These are phyloP conservation scores for Cystobasidium slooffiae DNA, from an alignment of 1,284 basidiomycete genomes.

Conservation along the genomic window DNA sequence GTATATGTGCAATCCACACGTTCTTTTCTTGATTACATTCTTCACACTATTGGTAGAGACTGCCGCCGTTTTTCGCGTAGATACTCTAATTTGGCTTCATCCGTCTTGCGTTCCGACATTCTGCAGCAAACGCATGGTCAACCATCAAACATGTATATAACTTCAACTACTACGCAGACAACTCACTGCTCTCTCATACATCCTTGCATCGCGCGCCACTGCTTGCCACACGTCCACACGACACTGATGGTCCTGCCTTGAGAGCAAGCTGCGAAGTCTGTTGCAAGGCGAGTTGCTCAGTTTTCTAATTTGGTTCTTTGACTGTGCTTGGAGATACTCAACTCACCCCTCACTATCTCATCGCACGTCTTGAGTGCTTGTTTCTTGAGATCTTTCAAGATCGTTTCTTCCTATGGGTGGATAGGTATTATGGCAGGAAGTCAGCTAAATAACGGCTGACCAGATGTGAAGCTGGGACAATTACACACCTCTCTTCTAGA, in stretches of 20 bases:
- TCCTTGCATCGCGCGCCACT: conserved; percentile 51
- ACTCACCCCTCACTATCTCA: conserved; percentile 45
- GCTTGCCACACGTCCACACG: conserved; percentile 48
- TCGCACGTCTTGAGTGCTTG: conserved; percentile 50
- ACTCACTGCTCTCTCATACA: conserved; percentile 51
- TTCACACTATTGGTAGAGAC: conserved; percentile 5
- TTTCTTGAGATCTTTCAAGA: conserved; percentile 47
- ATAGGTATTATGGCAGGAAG: background rate
- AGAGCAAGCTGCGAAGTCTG: conserved; percentile 51
- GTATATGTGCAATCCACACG: no score
- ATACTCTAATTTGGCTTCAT: conserved; percentile 49
- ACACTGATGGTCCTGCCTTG: conserved; percentile 51
- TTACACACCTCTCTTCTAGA: conserved; percentile 42
- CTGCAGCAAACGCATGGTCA: conserved; percentile 28
- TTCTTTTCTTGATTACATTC: no score
- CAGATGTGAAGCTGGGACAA: no score
- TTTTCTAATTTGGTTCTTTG: background rate
- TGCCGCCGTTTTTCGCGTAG: conserved; percentile 43
- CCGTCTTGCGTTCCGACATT: conserved; percentile 50
- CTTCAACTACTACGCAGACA: background rate
- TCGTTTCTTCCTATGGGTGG: conserved; percentile 48
- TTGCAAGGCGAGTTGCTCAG: background rate
- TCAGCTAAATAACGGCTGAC: no score
- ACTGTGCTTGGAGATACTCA: background rate
- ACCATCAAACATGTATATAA: background rate